Conservation (phyloP, 768 basidiomycete species). For the Amanita phalloides region DNA sequence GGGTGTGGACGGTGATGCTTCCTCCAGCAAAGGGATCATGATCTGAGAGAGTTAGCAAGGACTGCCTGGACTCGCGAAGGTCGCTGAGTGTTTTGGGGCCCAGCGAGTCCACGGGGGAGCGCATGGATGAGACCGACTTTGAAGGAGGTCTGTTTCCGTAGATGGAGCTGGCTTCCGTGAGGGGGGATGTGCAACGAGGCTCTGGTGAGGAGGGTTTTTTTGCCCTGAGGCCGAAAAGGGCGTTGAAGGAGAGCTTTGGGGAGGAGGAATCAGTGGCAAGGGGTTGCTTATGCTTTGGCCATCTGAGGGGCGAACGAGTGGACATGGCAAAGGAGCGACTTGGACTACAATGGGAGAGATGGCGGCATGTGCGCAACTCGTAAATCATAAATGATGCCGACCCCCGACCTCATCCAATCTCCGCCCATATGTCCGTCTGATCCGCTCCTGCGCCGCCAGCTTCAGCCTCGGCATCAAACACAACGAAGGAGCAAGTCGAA, state of each 20-base stretch:
- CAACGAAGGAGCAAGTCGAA: no score
- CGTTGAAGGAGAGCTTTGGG: constrained; percentile 28
- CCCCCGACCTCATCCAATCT: constrained; percentile 32
- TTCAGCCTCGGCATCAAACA: no score
- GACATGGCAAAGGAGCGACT: constrained; percentile 17
- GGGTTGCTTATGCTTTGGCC: constrained; percentile 26
- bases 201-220: constrained; percentile 47
- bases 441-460: constrained; percentile 32
- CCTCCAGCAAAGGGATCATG: constrained; percentile 53
- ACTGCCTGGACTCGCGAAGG: constrained; percentile 30
- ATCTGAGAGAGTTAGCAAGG: constrained; percentile 54
- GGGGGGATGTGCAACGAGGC: constrained; percentile 36
- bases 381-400: background rate
- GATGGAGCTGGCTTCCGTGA: constrained; percentile 11
- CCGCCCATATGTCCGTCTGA: constrained; percentile 63
- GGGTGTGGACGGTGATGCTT: constrained; percentile 23
- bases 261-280: constrained; percentile 9
- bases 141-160: constrained; percentile 30
- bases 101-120: constrained; percentile 41
- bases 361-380: background rate
- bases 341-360: background rate
- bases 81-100: constrained; percentile 48
- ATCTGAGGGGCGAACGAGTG: constrained; percentile 29
- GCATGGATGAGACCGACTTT: constrained; percentile 48
- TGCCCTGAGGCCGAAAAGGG: constrained; percentile 52